Evolutionary conservation across 345 rosid species (phyloP).

Genomic region (Noccaea caerulescens): DNA sequence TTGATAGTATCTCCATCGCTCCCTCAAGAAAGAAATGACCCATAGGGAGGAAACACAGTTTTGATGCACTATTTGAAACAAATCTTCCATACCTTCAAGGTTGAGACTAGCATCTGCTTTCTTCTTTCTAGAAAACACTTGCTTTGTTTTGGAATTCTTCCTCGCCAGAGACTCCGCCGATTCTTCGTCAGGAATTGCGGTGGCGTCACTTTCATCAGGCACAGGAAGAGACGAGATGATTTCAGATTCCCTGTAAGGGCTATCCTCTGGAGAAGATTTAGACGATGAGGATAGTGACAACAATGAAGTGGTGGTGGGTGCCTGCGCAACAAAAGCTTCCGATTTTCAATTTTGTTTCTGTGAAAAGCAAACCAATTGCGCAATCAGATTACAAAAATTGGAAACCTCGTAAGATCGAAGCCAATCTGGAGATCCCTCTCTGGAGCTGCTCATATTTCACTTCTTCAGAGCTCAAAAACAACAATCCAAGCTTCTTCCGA

Average conservation of each 20-base stretch:
- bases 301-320: conserved; percentile 51
- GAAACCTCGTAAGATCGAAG: conserved; percentile 69
- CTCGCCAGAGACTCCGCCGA: conserved; percentile 30
- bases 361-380: not conserved
- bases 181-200: conserved; percentile 18
- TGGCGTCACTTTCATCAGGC: conserved; percentile 33
- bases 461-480: conserved; percentile 21
- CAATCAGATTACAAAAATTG: conserved; percentile 12
- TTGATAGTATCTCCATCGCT: conserved; percentile 1
- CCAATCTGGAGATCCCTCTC: conserved; percentile 89
- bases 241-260: conserved; percentile 45
- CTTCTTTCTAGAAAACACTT: conserved; percentile 43
- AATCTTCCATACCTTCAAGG: conserved; percentile 43
- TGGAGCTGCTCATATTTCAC: conserved; percentile 61
- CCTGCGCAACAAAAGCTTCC: conserved; percentile 51
- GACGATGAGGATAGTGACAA: conserved; percentile 64
- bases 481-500: conserved; percentile 23
- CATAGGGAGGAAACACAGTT: not conserved
- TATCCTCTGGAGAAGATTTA: conserved; percentile 50
- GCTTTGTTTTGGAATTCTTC: conserved; percentile 40
- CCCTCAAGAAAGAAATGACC: not conserved
- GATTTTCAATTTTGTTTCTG: conserved; percentile 1
- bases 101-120: conserved; percentile 38
- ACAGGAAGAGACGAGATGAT: conserved; percentile 39
- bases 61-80: conserved; percentile 18